Evolutionary conservation across 1,284 basidiomycete species (phyloP).

Genomic region (Phenoliferia sp.): DNA sequence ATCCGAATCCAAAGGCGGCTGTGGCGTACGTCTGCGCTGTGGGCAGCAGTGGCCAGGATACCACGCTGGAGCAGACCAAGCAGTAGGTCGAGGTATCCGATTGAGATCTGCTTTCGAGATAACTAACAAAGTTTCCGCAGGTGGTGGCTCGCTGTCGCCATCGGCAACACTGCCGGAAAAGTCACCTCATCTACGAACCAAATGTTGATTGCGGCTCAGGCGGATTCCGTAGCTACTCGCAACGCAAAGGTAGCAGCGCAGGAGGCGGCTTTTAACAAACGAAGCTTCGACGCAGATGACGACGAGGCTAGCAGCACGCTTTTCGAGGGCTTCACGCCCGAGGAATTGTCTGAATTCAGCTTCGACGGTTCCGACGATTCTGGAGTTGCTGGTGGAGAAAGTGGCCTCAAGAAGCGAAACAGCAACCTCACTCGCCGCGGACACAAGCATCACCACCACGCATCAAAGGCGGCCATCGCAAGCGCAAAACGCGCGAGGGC

Average conservation of each 20-base stretch:
- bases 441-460: neutral
- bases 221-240: constrained; percentile 24
- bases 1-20: neutral
- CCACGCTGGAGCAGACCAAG: constrained; percentile 28
- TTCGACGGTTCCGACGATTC: neutral
- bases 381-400: neutral
- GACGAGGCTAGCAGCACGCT: neutral
- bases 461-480: neutral
- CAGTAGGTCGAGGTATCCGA: constrained; percentile 6
- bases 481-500: neutral
- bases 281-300: neutral
- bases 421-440: neutral
- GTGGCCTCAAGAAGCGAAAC: neutral
- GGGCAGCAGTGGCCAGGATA: constrained; percentile 9
- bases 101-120: neutral
- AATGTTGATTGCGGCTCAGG: constrained; percentile 27
- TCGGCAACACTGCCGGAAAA: constrained; percentile 2
- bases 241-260: constrained; percentile 24
- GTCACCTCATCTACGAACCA: constrained; percentile 5
- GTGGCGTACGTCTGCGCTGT: constrained; percentile 24
- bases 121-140: neutral
- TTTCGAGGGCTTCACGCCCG: neutral
- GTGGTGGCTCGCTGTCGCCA: constrained; percentile 21
- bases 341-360: neutral
- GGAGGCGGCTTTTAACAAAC: constrained; percentile 16